Conservation (phyloP, 2,329 filamentous ascomycete species). For the Fusarium buxicola region DNA sequence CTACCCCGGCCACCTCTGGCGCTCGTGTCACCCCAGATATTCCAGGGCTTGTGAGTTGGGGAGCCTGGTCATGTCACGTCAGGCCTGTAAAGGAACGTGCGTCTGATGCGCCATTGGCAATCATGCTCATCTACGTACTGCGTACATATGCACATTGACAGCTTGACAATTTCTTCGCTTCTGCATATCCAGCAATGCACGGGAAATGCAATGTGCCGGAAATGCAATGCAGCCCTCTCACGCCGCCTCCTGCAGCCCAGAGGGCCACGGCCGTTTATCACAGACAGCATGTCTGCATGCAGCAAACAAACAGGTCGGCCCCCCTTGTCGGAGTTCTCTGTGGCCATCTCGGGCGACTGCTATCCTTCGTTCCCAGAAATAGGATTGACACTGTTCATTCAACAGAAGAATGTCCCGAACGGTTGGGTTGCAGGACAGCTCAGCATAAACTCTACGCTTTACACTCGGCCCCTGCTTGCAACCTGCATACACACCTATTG, state of each 20-base stretch:
- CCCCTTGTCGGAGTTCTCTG: neutral
- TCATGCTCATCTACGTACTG: constrained; percentile 1
- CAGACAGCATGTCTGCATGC: neutral
- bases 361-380: constrained; percentile 11
- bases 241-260: constrained; percentile 14
- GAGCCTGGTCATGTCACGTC: constrained; percentile 21
- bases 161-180: constrained; percentile 5
- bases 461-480: constrained; percentile 2
- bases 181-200: constrained; percentile 11
- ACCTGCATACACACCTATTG: constrained; percentile 4
- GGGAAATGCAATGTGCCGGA: constrained; percentile 35
- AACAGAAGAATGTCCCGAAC: constrained; percentile 6
- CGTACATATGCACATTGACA: constrained; percentile 7
- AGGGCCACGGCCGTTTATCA: neutral
- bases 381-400: constrained; percentile 18
- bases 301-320: constrained; percentile 1
- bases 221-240: constrained; percentile 34
- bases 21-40: constrained; percentile 6
- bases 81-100: constrained; percentile 8
- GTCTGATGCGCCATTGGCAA: constrained; percentile 11
- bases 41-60: constrained; percentile 12
- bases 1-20: neutral
- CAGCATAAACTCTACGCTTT: constrained; percentile 29
- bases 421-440: constrained; percentile 19
- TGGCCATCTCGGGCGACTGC: neutral